phyloP scores from a whole-genome alignment of 1,284 basidiomycete genomes.

The Cryptococcus floricola region DNA sequence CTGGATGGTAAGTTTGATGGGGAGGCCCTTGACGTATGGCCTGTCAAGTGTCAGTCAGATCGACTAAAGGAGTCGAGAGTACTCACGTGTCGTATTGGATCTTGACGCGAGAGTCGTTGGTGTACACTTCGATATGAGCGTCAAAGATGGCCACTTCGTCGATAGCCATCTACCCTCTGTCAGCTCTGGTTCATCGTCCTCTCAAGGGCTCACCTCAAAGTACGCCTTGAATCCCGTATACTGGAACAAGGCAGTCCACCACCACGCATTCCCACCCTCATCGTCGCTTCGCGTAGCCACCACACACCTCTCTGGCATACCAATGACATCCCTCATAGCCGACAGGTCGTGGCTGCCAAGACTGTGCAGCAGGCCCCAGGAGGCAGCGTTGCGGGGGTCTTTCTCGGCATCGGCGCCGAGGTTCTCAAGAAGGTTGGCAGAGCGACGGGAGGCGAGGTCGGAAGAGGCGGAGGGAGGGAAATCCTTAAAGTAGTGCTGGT shows the following conservation, averaged over 20 bases:
- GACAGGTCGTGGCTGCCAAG: slow-evolving; percentile 48
- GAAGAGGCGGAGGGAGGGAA: slow-evolving; percentile 21
- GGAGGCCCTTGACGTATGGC: slow-evolving; percentile 50
- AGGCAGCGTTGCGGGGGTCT: slow-evolving; percentile 26
- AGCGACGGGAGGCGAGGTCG: slow-evolving; percentile 21
- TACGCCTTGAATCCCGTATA: slow-evolving; percentile 37
- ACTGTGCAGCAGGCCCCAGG: slow-evolving; percentile 42
- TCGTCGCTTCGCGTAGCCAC: slow-evolving; percentile 24
- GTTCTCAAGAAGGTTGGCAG: slow-evolving; percentile 24
- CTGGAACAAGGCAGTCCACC: slow-evolving; percentile 26
- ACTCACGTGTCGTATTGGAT: slow-evolving; percentile 49
- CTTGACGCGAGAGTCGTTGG: slow-evolving; percentile 46
- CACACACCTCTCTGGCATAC: slow-evolving; percentile 41
- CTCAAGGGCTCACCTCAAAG: slow-evolving; percentile 35
- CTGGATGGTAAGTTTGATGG: slow-evolving; percentile 45
- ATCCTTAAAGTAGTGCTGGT: slow-evolving; percentile 39
- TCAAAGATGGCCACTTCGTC: slow-evolving; percentile 50
- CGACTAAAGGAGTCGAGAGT: background rate
- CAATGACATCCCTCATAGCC: slow-evolving; percentile 50
- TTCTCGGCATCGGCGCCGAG: slow-evolving; percentile 19
- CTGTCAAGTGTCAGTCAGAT: slow-evolving; percentile 9
- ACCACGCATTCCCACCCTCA: slow-evolving; percentile 19
- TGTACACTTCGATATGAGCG: slow-evolving; percentile 50
- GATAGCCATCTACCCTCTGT: slow-evolving; percentile 38
- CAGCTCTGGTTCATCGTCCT: slow-evolving; percentile 13